These are phyloP conservation scores for Globisporangium cystogenes DNA, from an alignment of 352 stramenopile species.

Conservation along the genomic window DNA sequence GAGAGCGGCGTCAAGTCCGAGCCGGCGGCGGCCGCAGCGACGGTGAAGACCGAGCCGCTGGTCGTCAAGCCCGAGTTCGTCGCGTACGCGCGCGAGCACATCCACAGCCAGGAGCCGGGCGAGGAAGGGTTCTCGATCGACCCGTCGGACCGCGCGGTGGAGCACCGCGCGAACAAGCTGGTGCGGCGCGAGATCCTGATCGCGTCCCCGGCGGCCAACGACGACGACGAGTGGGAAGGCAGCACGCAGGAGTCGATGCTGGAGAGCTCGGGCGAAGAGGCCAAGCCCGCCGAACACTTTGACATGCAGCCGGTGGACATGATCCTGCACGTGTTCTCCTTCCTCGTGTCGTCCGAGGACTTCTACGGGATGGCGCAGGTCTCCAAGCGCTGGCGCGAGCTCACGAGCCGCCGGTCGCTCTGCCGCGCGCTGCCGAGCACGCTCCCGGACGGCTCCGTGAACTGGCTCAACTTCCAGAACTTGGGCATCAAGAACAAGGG, in stretches of 20 bases:
- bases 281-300: constrained; percentile 61
- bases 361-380: constrained; percentile 68
- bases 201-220: constrained; percentile 64
- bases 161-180: constrained; percentile 79
- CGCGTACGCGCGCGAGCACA: constrained; percentile 69
- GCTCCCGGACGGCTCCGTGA: constrained; percentile 68
- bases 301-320: constrained; percentile 85
- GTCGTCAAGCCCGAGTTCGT: constrained; percentile 34
- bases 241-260: constrained; percentile 25
- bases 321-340: constrained; percentile 85
- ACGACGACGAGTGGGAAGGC: constrained; percentile 74
- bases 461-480: constrained; percentile 87
- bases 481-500: constrained; percentile 89
- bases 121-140: constrained; percentile 85
- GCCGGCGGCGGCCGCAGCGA: constrained; percentile 7
- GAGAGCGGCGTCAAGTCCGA: constrained; percentile 18
- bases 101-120: constrained; percentile 72
- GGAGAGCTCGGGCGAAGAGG: constrained; percentile 23
- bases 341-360: constrained; percentile 71
- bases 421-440: constrained; percentile 65
- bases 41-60: not conserved
- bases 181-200: constrained; percentile 84
- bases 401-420: constrained; percentile 64
- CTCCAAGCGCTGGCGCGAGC: constrained; percentile 72
- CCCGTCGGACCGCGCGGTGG: constrained; percentile 73